Conservation (phyloP, 179 eudicot genomes). For the Nepenthes alata region DNA sequence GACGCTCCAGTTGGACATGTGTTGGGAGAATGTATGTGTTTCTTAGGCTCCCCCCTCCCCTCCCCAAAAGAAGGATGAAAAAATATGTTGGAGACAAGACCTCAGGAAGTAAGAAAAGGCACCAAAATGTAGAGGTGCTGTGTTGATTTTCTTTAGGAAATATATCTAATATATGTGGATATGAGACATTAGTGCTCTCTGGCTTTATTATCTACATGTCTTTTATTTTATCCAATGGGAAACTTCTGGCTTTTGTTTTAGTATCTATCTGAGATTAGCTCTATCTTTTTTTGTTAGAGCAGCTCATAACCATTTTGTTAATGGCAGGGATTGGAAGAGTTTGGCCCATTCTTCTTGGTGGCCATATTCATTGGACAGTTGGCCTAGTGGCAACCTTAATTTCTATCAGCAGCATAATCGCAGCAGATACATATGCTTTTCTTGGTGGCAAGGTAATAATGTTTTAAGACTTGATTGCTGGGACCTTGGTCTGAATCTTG, state of each 20-base stretch:
- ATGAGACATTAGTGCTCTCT: no score
- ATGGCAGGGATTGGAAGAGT: slow-evolving; percentile 49
- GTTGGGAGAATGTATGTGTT: no score
- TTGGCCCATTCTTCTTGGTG: slow-evolving; percentile 93
- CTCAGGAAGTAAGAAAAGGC: background rate
- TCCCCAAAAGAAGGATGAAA: no score
- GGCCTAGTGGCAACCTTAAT: slow-evolving; percentile 87
- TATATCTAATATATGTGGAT: no score
- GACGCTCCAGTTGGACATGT: no score
- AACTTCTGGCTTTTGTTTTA: no score
- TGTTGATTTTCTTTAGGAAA: background rate
- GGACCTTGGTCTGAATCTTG: background rate
- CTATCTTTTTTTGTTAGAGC: background rate
- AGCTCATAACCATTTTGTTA: background rate
- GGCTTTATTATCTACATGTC: no score
- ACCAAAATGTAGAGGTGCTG: background rate
- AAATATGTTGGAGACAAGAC: no score
- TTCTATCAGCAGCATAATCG: slow-evolving; percentile 81
- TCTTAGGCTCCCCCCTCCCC: no score
- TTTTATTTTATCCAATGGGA: no score
- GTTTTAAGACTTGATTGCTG: slow-evolving; percentile 4
- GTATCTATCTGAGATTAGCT: background rate
- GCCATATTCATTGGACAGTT: slow-evolving; percentile 90
- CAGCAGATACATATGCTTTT: slow-evolving; percentile 95
- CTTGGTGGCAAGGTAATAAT: slow-evolving; percentile 78